Evolutionary conservation across 2,329 filamentous ascomycete genomes (phyloP).

Genomic region (Scolecobasidium constrictum): DNA sequence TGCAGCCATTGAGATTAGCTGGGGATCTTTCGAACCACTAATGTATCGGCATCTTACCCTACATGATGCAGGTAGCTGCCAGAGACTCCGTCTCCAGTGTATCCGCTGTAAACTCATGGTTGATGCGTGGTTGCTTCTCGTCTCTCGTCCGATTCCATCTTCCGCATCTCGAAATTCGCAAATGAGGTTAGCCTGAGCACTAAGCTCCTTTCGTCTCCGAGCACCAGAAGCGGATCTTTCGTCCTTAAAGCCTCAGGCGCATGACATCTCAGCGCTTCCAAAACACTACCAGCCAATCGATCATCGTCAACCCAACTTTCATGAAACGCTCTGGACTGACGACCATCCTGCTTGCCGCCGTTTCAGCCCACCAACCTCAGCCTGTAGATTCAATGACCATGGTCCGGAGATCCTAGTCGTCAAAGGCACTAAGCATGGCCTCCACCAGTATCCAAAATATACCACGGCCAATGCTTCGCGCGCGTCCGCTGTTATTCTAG

Average conservation of each 20-base stretch:
- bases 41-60: background rate
- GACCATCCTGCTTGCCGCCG: background rate
- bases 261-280: too few relatives aligned
- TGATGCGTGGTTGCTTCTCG: background rate
- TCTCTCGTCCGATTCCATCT: background rate
- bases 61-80: background rate
- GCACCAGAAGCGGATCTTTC: background rate
- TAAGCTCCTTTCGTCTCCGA: too few relatives aligned
- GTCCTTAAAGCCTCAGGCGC: too few relatives aligned
- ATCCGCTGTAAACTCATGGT: background rate
- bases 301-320: background rate
- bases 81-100: background rate
- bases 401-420: background rate
- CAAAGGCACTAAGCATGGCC: constrained; percentile 1
- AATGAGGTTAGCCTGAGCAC: background rate
- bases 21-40: background rate
- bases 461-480: background rate
- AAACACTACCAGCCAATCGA: background rate
- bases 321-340: background rate
- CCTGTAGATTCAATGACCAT: background rate
- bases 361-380: background rate
- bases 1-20: background rate
- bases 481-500: background rate
- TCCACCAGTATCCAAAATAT: background rate
- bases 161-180: background rate